phyloP scores from a whole-genome alignment of 2,329 filamentous ascomycete species.

The Ophiostoma novo-ulmi region DNA sequence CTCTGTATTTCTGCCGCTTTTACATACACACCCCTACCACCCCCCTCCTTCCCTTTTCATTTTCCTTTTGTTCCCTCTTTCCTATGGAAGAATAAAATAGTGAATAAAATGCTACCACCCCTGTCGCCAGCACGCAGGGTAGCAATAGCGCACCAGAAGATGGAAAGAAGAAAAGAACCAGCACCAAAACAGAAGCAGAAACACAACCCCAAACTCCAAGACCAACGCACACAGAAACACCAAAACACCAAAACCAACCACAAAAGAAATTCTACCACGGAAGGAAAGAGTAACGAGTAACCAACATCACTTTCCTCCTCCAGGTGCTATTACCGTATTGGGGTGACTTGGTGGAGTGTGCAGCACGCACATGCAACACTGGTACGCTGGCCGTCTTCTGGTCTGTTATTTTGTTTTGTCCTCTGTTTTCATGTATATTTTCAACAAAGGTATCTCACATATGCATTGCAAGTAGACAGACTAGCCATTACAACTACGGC shows the following conservation, averaged over 20 bases:
- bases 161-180: slow-evolving; percentile 3
- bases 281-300: neutral
- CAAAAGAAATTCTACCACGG: neutral
- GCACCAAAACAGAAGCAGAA: neutral
- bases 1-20: neutral
- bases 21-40: neutral
- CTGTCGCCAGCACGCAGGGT: slow-evolving; percentile 3
- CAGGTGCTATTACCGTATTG: slow-evolving; percentile 8
- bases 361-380: neutral
- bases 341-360: neutral
- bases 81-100: too few species aligned
- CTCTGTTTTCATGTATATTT: neutral
- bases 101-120: neutral
- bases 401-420: neutral
- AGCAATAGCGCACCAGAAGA: slow-evolving; percentile 7
- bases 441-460: neutral
- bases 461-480: neutral
- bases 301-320: neutral
- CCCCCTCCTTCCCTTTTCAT: neutral
- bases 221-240: neutral
- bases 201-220: neutral
- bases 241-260: neutral
- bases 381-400: neutral
- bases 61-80: neutral
- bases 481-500: too few species aligned